A percentile compares a stretch with the other conserved stretches of the same genome.
Conservation (phyloP, 2,329 filamentous ascomycete genomes). For the Bretziella fagacearum region DNA sequence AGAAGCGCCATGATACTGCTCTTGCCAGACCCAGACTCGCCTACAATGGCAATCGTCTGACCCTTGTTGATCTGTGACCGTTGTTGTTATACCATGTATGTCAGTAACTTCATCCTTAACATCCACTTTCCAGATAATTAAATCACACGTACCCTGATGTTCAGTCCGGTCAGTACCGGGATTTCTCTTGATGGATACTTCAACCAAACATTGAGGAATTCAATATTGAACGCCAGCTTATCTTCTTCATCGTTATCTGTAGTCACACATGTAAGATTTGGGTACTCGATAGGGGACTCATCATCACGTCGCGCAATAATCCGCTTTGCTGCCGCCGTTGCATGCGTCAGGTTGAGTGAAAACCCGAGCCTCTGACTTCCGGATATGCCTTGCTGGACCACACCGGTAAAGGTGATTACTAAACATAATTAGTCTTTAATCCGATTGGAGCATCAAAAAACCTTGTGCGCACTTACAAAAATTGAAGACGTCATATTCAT, state of each 20-base stretch:
- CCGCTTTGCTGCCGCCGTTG: slow-evolving; percentile 40
- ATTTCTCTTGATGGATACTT: slow-evolving; percentile 14
- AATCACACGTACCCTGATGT: slow-evolving; percentile 12
- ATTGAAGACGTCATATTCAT: slow-evolving; percentile 14
- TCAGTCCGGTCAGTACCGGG: slow-evolving; percentile 13
- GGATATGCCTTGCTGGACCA: slow-evolving; percentile 14
- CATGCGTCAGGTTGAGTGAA: slow-evolving; percentile 45
- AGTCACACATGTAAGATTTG: neutral
- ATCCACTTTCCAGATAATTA: neutral
- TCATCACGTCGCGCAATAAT: slow-evolving; percentile 22
- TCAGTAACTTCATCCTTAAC: neutral
- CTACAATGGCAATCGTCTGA: slow-evolving; percentile 14
- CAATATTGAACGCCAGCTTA: slow-evolving; percentile 5
- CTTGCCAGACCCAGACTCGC: slow-evolving; percentile 17
- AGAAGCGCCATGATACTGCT: slow-evolving; percentile 20
- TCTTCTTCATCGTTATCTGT: neutral
- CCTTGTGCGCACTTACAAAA: slow-evolving; percentile 12
- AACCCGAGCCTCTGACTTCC: slow-evolving; percentile 48
- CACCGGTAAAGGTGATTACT: slow-evolving; percentile 15
- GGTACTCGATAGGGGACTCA: neutral
- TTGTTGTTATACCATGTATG: neutral
- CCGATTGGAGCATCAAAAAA: too few relatives aligned
- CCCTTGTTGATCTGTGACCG: slow-evolving; percentile 14
- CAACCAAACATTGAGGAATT: slow-evolving; percentile 15
- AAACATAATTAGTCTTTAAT: neutral